Base-by-base conservation (phyloP, 2,329 filamentous ascomycete genomes). In the Penicillium decumbens region DNA sequence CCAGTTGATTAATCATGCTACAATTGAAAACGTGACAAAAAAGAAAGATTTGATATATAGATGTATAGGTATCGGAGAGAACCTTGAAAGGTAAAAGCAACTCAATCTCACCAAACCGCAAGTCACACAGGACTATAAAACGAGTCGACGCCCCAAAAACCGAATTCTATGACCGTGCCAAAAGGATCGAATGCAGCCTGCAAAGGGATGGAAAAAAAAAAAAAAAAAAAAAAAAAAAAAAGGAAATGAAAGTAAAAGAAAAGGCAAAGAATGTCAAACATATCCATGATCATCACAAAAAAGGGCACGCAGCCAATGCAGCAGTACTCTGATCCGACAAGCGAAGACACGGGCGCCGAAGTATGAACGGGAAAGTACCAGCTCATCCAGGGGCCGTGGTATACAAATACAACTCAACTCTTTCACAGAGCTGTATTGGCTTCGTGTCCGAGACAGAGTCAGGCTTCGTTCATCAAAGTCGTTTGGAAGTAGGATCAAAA, bases 71-170 rank as follows among this genome's bases (percentile, higher is more conserved):
- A 45, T 53, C 35, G 40, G 39, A 29, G 27, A 39, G 12, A 42
- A 23, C 20, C 20, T 18, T 23, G 20, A 23, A 23, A 25, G 38
- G 33, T 37, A 45, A 43, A 20, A 28, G 41, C 24, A 38, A 43
- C 42, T 41, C 30, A 35, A 41, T 41, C 25, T 29, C 23, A 10
- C 29, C 10, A 43, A 43, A 20, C 9, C 40, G 41, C 33, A 13
- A 12, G 32, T 41, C 50, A 24, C 39, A 33, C 39, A 43, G 46
- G 18, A 29, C 15, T 24, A 44, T 18, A 23, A 51, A 41, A 35
- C 51, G 18, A 53, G 45, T 43, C 30, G 56, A 60, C 56, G 57
- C 58, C 58, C 54, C 54, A 37, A 47, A 37, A 35, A 40, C 45
- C 52, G 35, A 50, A 57, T 33, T 61, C 58, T 58, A 50, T 50